Base-by-base conservation (phyloP, 371 early-diverging fungal genomes). In the Circinella umbellata region DNA sequence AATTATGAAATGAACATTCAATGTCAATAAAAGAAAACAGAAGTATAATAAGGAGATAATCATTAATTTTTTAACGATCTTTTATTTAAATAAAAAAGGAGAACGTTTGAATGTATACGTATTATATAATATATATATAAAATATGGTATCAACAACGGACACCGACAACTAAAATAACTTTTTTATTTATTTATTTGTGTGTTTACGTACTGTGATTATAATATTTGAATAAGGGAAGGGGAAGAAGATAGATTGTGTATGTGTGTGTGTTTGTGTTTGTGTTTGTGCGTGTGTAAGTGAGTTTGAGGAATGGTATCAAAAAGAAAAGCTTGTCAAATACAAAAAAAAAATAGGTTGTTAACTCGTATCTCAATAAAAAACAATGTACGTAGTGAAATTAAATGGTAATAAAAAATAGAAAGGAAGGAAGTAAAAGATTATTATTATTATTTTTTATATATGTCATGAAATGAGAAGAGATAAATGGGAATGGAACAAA, bases 201-300 rank as follows among this genome's bases (percentile, higher is more conserved):
- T 64, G 53, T 64, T 27, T 27, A n/a, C n/a, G n/a, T n/a, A 64
- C 65, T 64, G 51, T n/a, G 54, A 64, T 64, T 64, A 64, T 64
- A 64, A 1, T 42, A 42, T 42, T 6, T 42, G 42, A 42, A 53
- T 48, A 47, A 48, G 17, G 36, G 13, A 15, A 49, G 20, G 49
- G 7, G 39, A 64, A 13, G 20, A 17, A 49, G 46, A 47, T 17
- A 49, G 27, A 27, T 27, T 27, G 27, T 27, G 27, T 27, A 27
- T 27, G 27, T 27, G 64, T 63, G 42, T 39, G 42, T 47, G 48
- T n/a, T 11, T 27, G 34, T 63, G 46, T 27, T 18, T 18, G 7
- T 46, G 11, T 15, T 42, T 9, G 46, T 14, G 63, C 4, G 39
- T 39, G 39, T 6, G 39, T 39, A 10, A 39, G 39, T 42, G 42